Base-by-base conservation (phyloP, 805 yeast species). In the Cyberlindnera japonica region DNA sequence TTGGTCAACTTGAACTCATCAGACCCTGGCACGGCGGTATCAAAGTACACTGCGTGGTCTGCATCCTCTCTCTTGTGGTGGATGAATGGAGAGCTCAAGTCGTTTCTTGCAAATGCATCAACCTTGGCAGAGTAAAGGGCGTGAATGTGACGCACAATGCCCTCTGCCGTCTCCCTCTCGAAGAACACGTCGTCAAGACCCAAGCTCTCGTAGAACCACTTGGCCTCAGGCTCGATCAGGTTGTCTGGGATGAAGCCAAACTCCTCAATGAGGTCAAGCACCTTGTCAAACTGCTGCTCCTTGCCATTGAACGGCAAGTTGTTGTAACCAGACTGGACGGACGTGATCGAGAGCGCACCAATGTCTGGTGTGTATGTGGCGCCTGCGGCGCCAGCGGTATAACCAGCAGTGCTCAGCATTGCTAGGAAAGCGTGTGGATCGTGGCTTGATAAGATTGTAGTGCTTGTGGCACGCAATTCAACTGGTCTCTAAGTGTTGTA, bases 171-270 rank as follows among this genome's bases (percentile, higher is more conserved):
- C 58, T 91, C 96, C 48, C 83, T 78, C 31, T 93, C 93, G 60
- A 91, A 90, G 64, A 85, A 91, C 22, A 87, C 82, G 58, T 89
- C 96, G 58, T 90, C 96, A 44, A 91, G 88, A 20, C 96, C 96
- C 50, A 91, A 72, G 29, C 76, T 65, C 43, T 83, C 78, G 68
- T 93, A 93, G 61, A 91, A 90, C 95, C 96, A 89, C 44, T 72
- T 75, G 7, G 91, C 81, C 65, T 91, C 98, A 40, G 75, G 70
- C 63, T 89, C 96, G 50, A 91, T 85, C 53, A 88, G 71, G 41
- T 76, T 65, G 53, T 85, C 95, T 9, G 98, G 99, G 45, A 91
- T 85, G 58, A 91, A 86, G 0, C 96, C 98, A 24, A 82, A 78
- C 39, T 75, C 71, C 59, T 88, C 95, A 41, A 91, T 67, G 29